These are phyloP conservation scores for Nemophila menziesii DNA, from an alignment of 257 asterid species.

Conservation along the genomic window DNA sequence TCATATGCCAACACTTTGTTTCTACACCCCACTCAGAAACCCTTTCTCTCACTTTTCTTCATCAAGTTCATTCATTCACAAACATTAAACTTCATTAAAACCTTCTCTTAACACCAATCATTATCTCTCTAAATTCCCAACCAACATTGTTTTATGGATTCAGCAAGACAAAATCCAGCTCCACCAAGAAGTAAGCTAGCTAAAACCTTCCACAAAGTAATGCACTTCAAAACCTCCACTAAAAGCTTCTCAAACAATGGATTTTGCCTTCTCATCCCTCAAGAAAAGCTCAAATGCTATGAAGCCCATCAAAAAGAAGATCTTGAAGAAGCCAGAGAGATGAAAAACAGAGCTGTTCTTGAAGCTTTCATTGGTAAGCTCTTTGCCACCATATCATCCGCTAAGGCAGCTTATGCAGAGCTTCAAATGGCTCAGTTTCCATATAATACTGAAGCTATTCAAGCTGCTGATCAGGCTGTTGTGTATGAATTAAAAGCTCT, in stretches of 20 bases:
- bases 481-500: slow-evolving; percentile 57
- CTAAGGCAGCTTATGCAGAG: slow-evolving; percentile 77
- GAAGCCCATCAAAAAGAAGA: slow-evolving; percentile 45
- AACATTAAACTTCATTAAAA: background rate
- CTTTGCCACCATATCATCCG: slow-evolving; percentile 61
- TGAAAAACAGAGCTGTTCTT: slow-evolving; percentile 40
- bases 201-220: slow-evolving; percentile 39
- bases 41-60: background rate
- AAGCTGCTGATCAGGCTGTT: slow-evolving; percentile 63
- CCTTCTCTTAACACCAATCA: background rate
- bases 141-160: slow-evolving; percentile 33
- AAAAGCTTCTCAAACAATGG: slow-evolving; percentile 33
- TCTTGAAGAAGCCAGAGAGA: slow-evolving; percentile 26
- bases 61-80: background rate
- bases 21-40: background rate
- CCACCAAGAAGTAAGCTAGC: slow-evolving; percentile 36
- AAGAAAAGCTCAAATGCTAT: slow-evolving; percentile 59
- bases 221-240: slow-evolving; percentile 24
- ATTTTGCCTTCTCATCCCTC: slow-evolving; percentile 54
- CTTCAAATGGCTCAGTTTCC: slow-evolving; percentile 83
- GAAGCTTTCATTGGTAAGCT: slow-evolving; percentile 75
- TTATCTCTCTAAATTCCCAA: background rate
- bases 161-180: slow-evolving; percentile 26
- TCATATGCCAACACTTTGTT: slow-evolving; percentile 5
- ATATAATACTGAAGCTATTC: slow-evolving; percentile 48